A percentile compares a stretch with the other conserved stretches of the same genome.
Conservation (phyloP, 805 yeast genomes). For the Candida chauliodis region DNA sequence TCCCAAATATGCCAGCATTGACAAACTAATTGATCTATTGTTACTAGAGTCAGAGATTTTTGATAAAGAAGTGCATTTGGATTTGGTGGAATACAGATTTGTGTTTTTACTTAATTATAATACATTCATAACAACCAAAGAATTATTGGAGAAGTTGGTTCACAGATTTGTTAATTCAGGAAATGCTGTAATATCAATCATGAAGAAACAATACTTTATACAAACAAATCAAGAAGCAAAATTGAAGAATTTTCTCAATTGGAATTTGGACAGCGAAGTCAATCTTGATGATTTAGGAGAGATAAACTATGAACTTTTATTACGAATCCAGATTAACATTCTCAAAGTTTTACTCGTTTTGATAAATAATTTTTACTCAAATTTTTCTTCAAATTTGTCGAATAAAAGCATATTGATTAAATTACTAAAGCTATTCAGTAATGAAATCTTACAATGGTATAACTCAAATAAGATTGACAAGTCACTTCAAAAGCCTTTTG, state of each 20-base stretch:
- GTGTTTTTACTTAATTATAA: conserved; percentile 41
- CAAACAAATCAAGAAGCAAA: too few species aligned
- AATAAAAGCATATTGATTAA: conserved; percentile 61
- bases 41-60: conserved; percentile 67
- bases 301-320: conserved; percentile 62
- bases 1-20: conserved; percentile 58
- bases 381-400: conserved; percentile 64
- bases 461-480: conserved; percentile 38
- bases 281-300: conserved; percentile 41
- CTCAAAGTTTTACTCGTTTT: conserved; percentile 71
- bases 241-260: conserved; percentile 49
- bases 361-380: conserved; percentile 68
- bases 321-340: conserved; percentile 78
- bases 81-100: conserved; percentile 37
- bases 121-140: conserved; percentile 38
- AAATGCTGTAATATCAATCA: conserved; percentile 41
- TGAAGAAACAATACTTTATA: too few species aligned
- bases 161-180: conserved; percentile 41
- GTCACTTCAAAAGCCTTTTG: conserved; percentile 33
- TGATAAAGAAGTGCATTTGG: conserved; percentile 33
- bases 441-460: conserved; percentile 54
- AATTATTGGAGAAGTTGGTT: conserved; percentile 36
- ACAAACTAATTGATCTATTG: conserved; percentile 72
- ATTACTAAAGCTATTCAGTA: conserved; percentile 62
- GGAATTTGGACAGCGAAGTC: conserved; percentile 45